Evolutionary conservation across 306 rosid genomes (phyloP).

Genomic region (Castanopsis chinensis): DNA sequence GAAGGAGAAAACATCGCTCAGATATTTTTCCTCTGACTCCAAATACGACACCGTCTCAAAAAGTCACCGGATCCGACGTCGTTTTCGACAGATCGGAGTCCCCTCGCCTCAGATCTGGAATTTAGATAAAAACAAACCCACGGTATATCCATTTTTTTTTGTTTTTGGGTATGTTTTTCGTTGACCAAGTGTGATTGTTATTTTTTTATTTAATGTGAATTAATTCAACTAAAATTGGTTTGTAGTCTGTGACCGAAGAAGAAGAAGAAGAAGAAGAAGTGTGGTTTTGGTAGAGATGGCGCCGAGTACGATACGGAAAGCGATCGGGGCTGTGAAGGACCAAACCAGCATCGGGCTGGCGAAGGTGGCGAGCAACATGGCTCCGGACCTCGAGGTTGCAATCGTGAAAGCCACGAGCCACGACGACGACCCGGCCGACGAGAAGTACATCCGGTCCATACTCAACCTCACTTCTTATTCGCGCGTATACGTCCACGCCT

Average conservation of each 20-base stretch:
- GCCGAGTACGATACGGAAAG: constrained; percentile 91
- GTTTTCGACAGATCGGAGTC: constrained; percentile 5
- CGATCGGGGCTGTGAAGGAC: constrained; percentile 97
- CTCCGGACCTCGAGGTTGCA: constrained; percentile 97
- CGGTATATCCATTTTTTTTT: not conserved
- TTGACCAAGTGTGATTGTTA: not conserved
- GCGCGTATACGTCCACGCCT: constrained; percentile 75
- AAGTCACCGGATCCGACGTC: constrained; percentile 12
- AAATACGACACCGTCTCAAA: not conserved
- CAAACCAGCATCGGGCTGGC: constrained; percentile 99
- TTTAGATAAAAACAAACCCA: not conserved
- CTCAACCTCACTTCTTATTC: constrained; percentile 68
- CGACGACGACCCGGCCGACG: constrained; percentile 90
- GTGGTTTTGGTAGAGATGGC: constrained; percentile 49
- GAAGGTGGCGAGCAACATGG: constrained; percentile 86
- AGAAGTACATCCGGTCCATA: constrained; percentile 81
- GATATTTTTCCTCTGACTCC: not conserved
- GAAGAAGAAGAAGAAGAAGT: not conserved
- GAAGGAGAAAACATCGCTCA: not conserved
- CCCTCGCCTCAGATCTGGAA: not conserved
- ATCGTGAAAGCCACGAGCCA: constrained; percentile 92
- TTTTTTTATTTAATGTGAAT: not conserved
- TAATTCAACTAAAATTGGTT: not conserved
- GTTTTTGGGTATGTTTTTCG: not conserved
- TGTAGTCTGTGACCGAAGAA: too few species aligned